Conservation (phyloP, 1,284 basidiomycete genomes). For the Golubevia sp. region DNA sequence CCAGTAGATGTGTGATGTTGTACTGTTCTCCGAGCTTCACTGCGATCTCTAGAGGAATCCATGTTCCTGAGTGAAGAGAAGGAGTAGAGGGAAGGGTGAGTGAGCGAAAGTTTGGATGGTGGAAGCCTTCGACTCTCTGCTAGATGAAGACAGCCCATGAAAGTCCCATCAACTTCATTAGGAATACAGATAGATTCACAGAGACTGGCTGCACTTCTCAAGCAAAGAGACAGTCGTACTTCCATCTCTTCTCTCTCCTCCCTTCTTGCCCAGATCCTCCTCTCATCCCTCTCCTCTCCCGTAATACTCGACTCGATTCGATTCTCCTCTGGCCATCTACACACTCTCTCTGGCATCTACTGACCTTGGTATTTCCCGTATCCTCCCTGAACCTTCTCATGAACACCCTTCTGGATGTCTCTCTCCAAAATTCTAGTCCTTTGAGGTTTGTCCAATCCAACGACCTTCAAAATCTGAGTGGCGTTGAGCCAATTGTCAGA, state of each 20-base stretch:
- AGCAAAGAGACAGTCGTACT: too few species aligned
- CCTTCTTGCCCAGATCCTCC: too few species aligned
- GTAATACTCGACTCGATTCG: too few species aligned
- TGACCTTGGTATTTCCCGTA: constrained; percentile 99
- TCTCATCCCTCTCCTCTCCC: too few species aligned
- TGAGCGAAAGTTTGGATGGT: neutral
- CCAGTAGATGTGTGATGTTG: constrained; percentile 84
- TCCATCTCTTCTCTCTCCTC: too few species aligned
- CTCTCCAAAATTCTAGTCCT: constrained; percentile 94
- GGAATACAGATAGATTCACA: neutral
- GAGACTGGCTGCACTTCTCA: neutral
- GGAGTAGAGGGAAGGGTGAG: constrained; percentile 1
- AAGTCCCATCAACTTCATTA: too few species aligned
- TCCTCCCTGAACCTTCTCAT: constrained; percentile 99
- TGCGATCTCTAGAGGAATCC: constrained; percentile 95
- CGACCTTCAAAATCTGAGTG: constrained; percentile 98
- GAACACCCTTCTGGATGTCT: constrained; percentile 97
- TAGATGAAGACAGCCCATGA: too few species aligned
- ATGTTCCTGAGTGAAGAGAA: constrained; percentile 74
- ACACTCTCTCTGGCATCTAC: too few species aligned
- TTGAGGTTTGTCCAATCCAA: constrained; percentile 98
- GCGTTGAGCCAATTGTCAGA: constrained; percentile 70
- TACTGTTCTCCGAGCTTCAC: constrained; percentile 87
- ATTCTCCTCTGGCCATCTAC: too few species aligned
- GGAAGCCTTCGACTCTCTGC: neutral